Conservation (phyloP, 2,329 filamentous ascomycete species). For the Penicillium vulpinum region DNA sequence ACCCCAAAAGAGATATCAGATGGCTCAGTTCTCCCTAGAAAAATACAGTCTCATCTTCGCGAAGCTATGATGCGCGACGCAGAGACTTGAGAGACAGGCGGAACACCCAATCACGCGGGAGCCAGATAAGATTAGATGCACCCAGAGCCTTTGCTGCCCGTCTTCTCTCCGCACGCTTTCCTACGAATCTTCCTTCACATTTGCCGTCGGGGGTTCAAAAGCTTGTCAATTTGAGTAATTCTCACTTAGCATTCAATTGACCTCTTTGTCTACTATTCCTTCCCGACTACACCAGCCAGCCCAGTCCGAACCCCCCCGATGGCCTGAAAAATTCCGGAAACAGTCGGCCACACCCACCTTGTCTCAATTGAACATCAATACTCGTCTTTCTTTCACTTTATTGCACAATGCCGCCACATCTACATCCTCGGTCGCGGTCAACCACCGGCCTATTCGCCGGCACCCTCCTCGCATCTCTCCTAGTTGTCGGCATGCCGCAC, state of each 20-base stretch:
- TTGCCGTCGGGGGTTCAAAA: background rate
- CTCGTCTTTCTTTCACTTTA: slow-evolving; percentile 7
- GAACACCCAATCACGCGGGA: slow-evolving; percentile 29
- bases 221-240: background rate
- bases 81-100: slow-evolving; percentile 6
- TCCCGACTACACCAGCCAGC: background rate
- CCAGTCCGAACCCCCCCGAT: slow-evolving; percentile 17
- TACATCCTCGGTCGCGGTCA: slow-evolving; percentile 90
- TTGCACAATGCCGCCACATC: slow-evolving; percentile 71
- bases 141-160: slow-evolving; percentile 27
- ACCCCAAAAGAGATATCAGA: slow-evolving; percentile 11
- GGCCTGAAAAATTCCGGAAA: slow-evolving; percentile 19
- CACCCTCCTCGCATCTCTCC: slow-evolving; percentile 85
- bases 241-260: slow-evolving; percentile 16
- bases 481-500: slow-evolving; percentile 89
- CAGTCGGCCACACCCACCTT: slow-evolving; percentile 16
- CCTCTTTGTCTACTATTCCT: background rate
- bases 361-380: slow-evolving; percentile 15
- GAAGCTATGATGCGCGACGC: slow-evolving; percentile 17
- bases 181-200: slow-evolving; percentile 5
- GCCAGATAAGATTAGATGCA: slow-evolving; percentile 45
- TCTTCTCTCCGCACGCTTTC: slow-evolving; percentile 10
- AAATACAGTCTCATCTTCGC: slow-evolving; percentile 21
- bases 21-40: slow-evolving; percentile 15
- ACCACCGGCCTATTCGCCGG: slow-evolving; percentile 93